Evolutionary conservation across 495 filamentous ascomycete genomes (phyloP).

Genomic region (Lasiosphaeris hirsuta): DNA sequence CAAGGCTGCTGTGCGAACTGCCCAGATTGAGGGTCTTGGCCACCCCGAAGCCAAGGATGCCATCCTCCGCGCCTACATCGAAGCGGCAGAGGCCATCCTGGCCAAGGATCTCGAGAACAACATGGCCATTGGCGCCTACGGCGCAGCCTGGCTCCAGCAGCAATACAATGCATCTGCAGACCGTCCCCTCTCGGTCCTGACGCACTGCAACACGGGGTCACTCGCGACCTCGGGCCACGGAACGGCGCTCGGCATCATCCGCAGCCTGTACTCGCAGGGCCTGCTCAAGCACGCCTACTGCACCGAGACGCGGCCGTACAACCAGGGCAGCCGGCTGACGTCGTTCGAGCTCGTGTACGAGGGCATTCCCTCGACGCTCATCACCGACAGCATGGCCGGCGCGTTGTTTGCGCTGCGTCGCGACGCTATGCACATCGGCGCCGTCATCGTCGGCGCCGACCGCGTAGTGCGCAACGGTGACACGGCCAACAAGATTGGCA

Average conservation of each 20-base stretch:
- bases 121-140: conserved; percentile 73
- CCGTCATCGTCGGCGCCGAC: conserved; percentile 91
- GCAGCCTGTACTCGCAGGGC: conserved; percentile 64
- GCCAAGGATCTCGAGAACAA: conserved; percentile 86
- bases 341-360: conserved; percentile 95
- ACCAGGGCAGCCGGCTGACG: conserved; percentile 92
- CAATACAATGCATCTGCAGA: conserved; percentile 40
- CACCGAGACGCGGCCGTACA: conserved; percentile 96
- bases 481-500: conserved; percentile 98
- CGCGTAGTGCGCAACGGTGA: conserved; percentile 94
- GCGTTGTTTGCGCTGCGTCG: conserved; percentile 65
- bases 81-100: conserved; percentile 80
- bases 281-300: conserved; percentile 80
- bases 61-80: conserved; percentile 65
- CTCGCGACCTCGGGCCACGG: conserved; percentile 96
- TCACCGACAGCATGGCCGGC: conserved; percentile 96
- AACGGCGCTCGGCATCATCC: conserved; percentile 90
- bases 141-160: conserved; percentile 73
- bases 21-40: conserved; percentile 30
- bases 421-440: conserved; percentile 60
- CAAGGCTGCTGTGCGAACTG: conserved; percentile 51
- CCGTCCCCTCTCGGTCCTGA: conserved; percentile 67
- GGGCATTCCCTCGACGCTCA: conserved; percentile 83
- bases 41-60: conserved; percentile 34
- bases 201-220: conserved; percentile 97